Percentiles rank a stretch among this genome's conserved stretches.
These are phyloP conservation scores for Podospora appendiculata DNA, from an alignment of 495 filamentous ascomycete genomes.

Conservation along the genomic window DNA sequence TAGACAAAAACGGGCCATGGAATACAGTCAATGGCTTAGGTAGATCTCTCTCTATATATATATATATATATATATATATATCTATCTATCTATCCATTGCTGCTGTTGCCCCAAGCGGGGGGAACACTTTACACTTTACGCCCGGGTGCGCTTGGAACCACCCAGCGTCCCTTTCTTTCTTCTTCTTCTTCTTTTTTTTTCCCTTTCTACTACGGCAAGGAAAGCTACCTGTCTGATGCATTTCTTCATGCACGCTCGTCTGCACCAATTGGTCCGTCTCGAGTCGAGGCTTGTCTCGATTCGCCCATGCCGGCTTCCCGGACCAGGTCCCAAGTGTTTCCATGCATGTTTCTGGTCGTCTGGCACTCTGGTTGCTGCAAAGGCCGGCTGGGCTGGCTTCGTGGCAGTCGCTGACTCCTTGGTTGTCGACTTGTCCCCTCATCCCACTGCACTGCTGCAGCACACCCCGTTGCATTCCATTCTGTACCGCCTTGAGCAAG, in stretches of 20 bases:
- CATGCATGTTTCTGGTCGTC: constrained; percentile 15
- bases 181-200: too few relatives aligned
- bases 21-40: too few relatives aligned
- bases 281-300: constrained; percentile 1
- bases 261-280: constrained; percentile 5
- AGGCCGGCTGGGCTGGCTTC: constrained; percentile 22
- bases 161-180: too few relatives aligned
- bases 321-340: constrained; percentile 1
- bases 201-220: too few relatives aligned
- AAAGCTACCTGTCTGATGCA: constrained; percentile 1
- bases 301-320: constrained; percentile 1
- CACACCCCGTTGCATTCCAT: background rate
- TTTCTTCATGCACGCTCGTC: constrained; percentile 19
- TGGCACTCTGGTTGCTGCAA: constrained; percentile 14
- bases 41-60: too few relatives aligned
- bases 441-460: constrained; percentile 14
- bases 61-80: too few relatives aligned
- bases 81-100: too few relatives aligned
- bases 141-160: too few relatives aligned
- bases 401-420: constrained; percentile 41
- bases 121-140: too few relatives aligned
- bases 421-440: background rate
- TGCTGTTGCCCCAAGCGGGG: too few relatives aligned
- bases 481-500: constrained; percentile 3
- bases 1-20: too few relatives aligned